These are phyloP conservation scores for Jasminum sambac DNA, from an alignment of 257 asterid genomes.

Conservation along the genomic window DNA sequence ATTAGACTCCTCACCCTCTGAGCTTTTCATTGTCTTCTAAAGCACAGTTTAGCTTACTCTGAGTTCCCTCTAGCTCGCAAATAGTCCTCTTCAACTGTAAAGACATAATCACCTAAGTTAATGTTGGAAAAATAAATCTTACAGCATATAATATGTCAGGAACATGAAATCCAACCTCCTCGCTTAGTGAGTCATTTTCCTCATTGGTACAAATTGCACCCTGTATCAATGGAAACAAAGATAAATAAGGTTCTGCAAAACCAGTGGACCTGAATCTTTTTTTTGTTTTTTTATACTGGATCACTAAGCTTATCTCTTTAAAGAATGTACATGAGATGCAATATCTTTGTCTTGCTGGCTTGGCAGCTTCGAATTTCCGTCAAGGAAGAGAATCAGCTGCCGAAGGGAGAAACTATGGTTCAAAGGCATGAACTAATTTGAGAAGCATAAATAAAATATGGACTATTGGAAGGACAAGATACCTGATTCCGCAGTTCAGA, in stretches of 20 bases:
- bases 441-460: slow-evolving; percentile 9
- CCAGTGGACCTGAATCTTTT: slow-evolving; percentile 9
- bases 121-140: neutral
- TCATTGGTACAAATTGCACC: slow-evolving; percentile 30
- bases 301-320: slow-evolving; percentile 14
- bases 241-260: slow-evolving; percentile 22
- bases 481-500: slow-evolving; percentile 87
- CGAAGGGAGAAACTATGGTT: slow-evolving; percentile 18
- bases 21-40: slow-evolving; percentile 74
- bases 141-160: slow-evolving; percentile 19
- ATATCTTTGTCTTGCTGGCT: slow-evolving; percentile 40
- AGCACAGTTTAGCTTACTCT: slow-evolving; percentile 52
- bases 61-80: slow-evolving; percentile 65
- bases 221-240: slow-evolving; percentile 41
- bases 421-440: slow-evolving; percentile 9
- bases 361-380: slow-evolving; percentile 60
- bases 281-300: too few relatives aligned
- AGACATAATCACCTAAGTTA: slow-evolving; percentile 21
- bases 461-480: slow-evolving; percentile 17
- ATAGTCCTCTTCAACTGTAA: slow-evolving; percentile 67
- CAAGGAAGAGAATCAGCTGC: slow-evolving; percentile 60
- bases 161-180: slow-evolving; percentile 54
- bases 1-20: slow-evolving; percentile 44
- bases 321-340: slow-evolving; percentile 36
- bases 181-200: slow-evolving; percentile 44